Evolutionary conservation across 768 basidiomycete genomes (phyloP), one percentile per base, ranked within the genome.

Genomic region (Butyriboletus loyo): DNA sequence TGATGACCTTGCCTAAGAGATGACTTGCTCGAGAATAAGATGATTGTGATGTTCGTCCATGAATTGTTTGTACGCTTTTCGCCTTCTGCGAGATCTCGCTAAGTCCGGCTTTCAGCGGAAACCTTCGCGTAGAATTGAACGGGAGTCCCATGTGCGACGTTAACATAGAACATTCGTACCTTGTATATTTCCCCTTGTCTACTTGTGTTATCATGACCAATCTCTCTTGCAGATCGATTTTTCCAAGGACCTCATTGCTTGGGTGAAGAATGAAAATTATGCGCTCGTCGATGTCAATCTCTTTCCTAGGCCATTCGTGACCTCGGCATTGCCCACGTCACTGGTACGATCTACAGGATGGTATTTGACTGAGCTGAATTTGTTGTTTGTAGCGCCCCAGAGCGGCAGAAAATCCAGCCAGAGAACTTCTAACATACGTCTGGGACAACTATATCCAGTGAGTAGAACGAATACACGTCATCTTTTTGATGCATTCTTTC

Each of bases 401-500:
- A 57, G 55, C 71, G 15, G 58, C 67, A 47, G 77, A 76, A 42
- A 75, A 78, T 39, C 74, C 76, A 37, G 77, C 76, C 8, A 76
- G 68, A 43, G 82, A 88, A 27, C 71, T 95, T 22, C 66, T 96
- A 52, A 77, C 78, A 4, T 96, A 98, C 66, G 69, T 98, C 11
- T 99, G 97, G 97, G 96, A 98, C 68, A 96, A 98, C 63, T 95
- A 94, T 63, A 77, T 98, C 55, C 84, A 89, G 95, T 97, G 60
- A 53, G 89, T 67, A 17, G n/a, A 42, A 40, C 53, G 21, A 21
- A 44, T 8, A 19, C 35, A 15, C 38, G 36, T 37, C 27, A 7
- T 34, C 19, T 13, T 13, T 25, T 46, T 42, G 22, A 51, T 47
- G 46, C 27, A 34, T 17, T 46, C 43, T n/a, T 51, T 21, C 1